Evolutionary conservation across 495 filamentous ascomycete genomes (phyloP).

Genomic region (Podospora comata): DNA sequence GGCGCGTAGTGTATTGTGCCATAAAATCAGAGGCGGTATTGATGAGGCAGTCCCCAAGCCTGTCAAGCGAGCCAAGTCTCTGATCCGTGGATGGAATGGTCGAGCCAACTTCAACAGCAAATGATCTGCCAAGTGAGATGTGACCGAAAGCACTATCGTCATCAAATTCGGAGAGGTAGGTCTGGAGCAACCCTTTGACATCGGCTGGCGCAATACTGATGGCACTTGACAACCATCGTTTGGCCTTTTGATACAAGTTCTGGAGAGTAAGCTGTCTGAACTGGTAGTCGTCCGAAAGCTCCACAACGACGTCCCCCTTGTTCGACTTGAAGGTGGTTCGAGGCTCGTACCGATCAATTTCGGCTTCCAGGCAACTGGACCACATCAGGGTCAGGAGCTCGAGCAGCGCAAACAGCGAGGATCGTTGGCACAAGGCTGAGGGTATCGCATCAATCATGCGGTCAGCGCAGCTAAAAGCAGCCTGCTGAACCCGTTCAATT

Average conservation of each 20-base stretch:
- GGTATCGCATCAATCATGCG: slow-evolving; percentile 79
- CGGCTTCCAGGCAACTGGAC: slow-evolving; percentile 87
- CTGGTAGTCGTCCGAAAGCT: slow-evolving; percentile 84
- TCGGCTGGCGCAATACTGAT: slow-evolving; percentile 89
- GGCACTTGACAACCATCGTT: slow-evolving; percentile 70
- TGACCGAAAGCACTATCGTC: slow-evolving; percentile 85
- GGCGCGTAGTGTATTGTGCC: slow-evolving; percentile 93
- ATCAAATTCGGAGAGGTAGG: slow-evolving; percentile 90
- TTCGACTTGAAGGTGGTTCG: slow-evolving; percentile 72
- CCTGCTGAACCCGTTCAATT: slow-evolving; percentile 81
- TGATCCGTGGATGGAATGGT: slow-evolving; percentile 86
- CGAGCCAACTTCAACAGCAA: slow-evolving; percentile 89
- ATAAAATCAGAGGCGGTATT: slow-evolving; percentile 95
- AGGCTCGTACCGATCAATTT: slow-evolving; percentile 90
- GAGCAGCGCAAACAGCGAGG: slow-evolving; percentile 84
- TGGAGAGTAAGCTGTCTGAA: slow-evolving; percentile 75
- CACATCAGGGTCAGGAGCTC: slow-evolving; percentile 92
- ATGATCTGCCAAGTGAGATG: slow-evolving; percentile 89
- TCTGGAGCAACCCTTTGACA: slow-evolving; percentile 89
- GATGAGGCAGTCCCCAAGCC: slow-evolving; percentile 63
- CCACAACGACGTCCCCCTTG: slow-evolving; percentile 71
- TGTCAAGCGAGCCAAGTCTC: slow-evolving; percentile 72
- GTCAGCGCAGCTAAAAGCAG: slow-evolving; percentile 76
- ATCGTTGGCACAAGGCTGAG: slow-evolving; percentile 83
- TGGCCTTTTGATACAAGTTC: slow-evolving; percentile 72